phyloP scores from a whole-genome alignment of 257 asterid genomes.

The Knoxia roxburghii region DNA sequence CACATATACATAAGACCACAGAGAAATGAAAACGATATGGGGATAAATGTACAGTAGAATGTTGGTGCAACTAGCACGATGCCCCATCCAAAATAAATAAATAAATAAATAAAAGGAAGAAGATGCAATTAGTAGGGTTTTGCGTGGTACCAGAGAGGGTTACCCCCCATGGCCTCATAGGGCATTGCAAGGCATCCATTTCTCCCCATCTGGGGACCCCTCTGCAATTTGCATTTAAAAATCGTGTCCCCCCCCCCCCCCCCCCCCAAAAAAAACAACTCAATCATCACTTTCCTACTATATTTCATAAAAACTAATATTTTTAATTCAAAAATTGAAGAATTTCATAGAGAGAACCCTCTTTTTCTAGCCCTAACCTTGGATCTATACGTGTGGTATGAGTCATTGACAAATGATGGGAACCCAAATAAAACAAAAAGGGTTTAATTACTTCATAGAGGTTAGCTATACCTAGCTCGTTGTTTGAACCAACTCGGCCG shows the following conservation, averaged over 20 bases:
- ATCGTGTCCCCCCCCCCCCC: constrained; percentile 5
- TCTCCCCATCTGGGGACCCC: constrained; percentile 25
- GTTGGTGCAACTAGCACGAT: constrained; percentile 32
- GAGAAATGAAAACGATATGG: not conserved
- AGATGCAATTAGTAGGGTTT: constrained; percentile 17
- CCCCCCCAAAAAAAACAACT: not conserved
- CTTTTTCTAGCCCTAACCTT: constrained; percentile 1
- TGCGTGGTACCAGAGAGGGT: constrained; percentile 43
- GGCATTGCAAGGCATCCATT: constrained; percentile 38
- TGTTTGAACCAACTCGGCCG: not conserved
- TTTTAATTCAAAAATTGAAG: too few species aligned
- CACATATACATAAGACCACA: not conserved
- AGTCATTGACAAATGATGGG: constrained; percentile 33
- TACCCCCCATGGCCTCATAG: constrained; percentile 32
- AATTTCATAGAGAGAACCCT: too few species aligned
- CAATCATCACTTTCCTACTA: constrained; percentile 9
- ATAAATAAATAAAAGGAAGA: not conserved
- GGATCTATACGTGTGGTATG: constrained; percentile 22
- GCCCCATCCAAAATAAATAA: constrained; percentile 1
- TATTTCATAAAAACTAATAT: too few species aligned
- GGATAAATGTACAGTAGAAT: constrained; percentile 40
- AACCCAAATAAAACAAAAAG: not conserved
- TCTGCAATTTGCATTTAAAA: not conserved
- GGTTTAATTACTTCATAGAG: not conserved
- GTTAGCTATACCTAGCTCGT: not conserved